Percentiles rank a stretch among this genome's conserved stretches.
These are phyloP conservation scores for Russula virescens DNA, from an alignment of 768 basidiomycete species.

Conservation along the genomic window DNA sequence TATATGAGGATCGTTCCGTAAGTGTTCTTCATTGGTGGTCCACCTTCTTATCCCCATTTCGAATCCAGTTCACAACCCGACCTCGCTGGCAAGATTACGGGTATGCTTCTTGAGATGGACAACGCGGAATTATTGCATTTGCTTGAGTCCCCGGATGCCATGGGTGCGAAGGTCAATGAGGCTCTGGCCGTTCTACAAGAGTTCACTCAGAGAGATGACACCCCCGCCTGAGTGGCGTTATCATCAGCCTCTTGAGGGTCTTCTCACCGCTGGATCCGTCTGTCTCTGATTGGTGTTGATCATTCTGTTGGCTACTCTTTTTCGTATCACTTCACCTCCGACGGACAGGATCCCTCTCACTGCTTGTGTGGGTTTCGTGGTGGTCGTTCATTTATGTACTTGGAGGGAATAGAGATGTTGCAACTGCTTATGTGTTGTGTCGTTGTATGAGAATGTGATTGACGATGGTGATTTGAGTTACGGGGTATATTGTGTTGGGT, in stretches of 20 bases:
- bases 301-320: constrained; percentile 18
- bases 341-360: constrained; percentile 30
- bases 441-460: constrained; percentile 23
- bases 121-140: constrained; percentile 88
- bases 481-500: constrained; percentile 23
- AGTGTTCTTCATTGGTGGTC: constrained; percentile 33
- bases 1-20: constrained; percentile 86
- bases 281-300: constrained; percentile 34
- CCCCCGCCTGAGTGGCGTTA: constrained; percentile 6
- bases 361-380: constrained; percentile 41
- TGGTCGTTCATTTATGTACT: constrained; percentile 53
- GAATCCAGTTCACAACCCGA: constrained; percentile 70
- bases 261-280: constrained; percentile 20
- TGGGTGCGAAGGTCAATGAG: constrained; percentile 88
- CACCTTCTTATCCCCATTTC: constrained; percentile 21
- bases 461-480: constrained; percentile 23
- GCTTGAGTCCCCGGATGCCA: constrained; percentile 72
- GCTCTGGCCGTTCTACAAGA: constrained; percentile 86
- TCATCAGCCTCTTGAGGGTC: not conserved
- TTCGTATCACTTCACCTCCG: constrained; percentile 27
- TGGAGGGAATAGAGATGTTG: constrained; percentile 54
- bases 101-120: constrained; percentile 99
- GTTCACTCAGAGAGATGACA: constrained; percentile 50
- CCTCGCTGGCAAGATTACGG: constrained; percentile 96
- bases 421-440: constrained; percentile 39